Evolutionary conservation across 768 basidiomycete species (phyloP), one percentile per base, ranked within the genome.

Genomic region (Strobilomyces dryophilus): DNA sequence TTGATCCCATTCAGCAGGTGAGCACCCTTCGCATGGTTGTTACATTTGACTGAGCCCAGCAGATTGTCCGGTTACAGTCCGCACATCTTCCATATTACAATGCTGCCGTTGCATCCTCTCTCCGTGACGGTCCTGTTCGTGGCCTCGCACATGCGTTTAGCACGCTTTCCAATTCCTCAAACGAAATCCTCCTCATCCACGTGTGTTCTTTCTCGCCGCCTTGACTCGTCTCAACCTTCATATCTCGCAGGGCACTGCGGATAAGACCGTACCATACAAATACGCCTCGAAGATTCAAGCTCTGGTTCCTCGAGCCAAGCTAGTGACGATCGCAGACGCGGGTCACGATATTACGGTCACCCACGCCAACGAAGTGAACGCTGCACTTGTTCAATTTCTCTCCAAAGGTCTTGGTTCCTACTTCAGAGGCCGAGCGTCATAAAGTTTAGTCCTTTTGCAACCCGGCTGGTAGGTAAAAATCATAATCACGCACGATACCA

Each of bases 31-130:
- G 5, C 11, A 26, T 15, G 20, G 9, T 17, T 24, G 17, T 35
- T 1, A 20, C 11, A 26, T 18, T 14, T 8, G 9, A n/a, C 54
- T 58, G 14, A 58, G 0, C 34, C 21, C 24, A 5, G 17, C 29
- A 87, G 82, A 83, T 90, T 51, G 82, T 89, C 1, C 79, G 87
- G n/a, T 71, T 88, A 12, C 88, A 90, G 69, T 85, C 85, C 0
- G 88, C 88, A 1, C 83, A 88, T 62, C 76, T 90, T 6, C 79
- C 84, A 1, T 81, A 88, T 5, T 90, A 82, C 65, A 88, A 90
- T 57, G 77, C 80, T 20, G 88, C 88, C 0, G 71, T 90, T n/a
- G 87, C 87, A 0, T 89, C 87, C 5, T 87, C 83, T 4, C 72
- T 90, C 24, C 79, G 87, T 32, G 79, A 85, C 36, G 87, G 87